Percentiles rank a stretch among this genome's conserved stretches.
phyloP scores from a whole-genome alignment of 345 rosid species.

The Xanthoceras sorbifolium region DNA sequence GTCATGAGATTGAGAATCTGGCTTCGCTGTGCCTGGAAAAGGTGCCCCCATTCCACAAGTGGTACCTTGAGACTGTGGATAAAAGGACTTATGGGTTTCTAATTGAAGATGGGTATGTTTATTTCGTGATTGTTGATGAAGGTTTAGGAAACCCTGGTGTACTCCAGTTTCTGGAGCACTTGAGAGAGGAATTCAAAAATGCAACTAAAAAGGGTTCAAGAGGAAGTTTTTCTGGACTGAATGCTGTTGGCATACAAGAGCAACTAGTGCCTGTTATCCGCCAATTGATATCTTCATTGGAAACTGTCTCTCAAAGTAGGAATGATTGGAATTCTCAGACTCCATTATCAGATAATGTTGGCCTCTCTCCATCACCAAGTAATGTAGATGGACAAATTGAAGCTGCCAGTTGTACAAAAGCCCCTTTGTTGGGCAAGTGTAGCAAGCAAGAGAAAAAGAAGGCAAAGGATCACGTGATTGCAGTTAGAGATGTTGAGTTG shows the following conservation, averaged over 20 bases:
- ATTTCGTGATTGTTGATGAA: slow-evolving; percentile 66
- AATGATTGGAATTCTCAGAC: slow-evolving; percentile 40
- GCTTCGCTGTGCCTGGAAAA: slow-evolving; percentile 64
- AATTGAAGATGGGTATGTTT: slow-evolving; percentile 64
- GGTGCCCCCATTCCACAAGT: slow-evolving; percentile 67
- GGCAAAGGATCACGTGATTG: slow-evolving; percentile 61
- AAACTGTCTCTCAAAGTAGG: slow-evolving; percentile 44
- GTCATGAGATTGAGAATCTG: slow-evolving; percentile 51
- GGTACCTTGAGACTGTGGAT: slow-evolving; percentile 76
- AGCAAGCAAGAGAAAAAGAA: slow-evolving; percentile 72
- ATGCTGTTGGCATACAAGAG: slow-evolving; percentile 50
- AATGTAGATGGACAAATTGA: slow-evolving; percentile 48
- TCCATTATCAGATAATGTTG: slow-evolving; percentile 27
- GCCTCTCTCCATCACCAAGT: slow-evolving; percentile 51
- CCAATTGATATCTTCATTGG: slow-evolving; percentile 62
- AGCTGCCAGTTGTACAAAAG: slow-evolving; percentile 57
- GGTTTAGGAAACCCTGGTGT: slow-evolving; percentile 50
- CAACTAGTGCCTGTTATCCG: slow-evolving; percentile 75
- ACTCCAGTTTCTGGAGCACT: slow-evolving; percentile 62
- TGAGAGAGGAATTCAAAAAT: slow-evolving; percentile 75
- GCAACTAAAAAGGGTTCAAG: slow-evolving; percentile 50
- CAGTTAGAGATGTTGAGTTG: slow-evolving; percentile 61
- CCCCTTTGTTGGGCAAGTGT: slow-evolving; percentile 66
- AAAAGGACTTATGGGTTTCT: slow-evolving; percentile 66
- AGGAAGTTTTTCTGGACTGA: slow-evolving; percentile 69